Conservation (phyloP, 306 rosid species). For the Echinosophora koreensis region DNA sequence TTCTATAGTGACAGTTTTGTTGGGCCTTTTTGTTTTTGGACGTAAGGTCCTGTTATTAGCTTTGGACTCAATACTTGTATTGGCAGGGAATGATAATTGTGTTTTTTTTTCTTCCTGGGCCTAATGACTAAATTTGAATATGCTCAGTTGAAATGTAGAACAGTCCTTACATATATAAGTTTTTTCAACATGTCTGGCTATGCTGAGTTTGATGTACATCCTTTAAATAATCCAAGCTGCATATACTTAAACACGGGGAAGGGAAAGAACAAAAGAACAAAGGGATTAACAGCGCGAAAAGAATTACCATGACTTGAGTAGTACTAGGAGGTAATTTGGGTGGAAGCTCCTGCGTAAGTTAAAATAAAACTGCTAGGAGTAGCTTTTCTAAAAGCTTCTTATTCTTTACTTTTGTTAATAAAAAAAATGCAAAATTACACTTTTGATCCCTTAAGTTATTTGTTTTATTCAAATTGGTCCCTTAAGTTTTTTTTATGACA, state of each 20-base stretch:
- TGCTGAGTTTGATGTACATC: neutral
- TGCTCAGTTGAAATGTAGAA: slow-evolving; percentile 1
- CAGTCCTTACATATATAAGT: neutral
- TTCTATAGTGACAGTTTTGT: slow-evolving; percentile 23
- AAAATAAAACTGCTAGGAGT: too few relatives aligned
- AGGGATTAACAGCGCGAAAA: neutral
- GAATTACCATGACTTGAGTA: neutral
- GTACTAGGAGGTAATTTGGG: too few relatives aligned
- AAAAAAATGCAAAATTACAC: too few relatives aligned
- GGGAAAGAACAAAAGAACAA: neutral
- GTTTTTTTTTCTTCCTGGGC: neutral
- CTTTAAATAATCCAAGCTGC: neutral
- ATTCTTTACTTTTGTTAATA: too few relatives aligned
- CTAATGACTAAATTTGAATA: neutral
- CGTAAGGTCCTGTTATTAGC: slow-evolving; percentile 20
- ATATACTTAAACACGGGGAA: neutral
- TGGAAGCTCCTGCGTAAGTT: too few relatives aligned
- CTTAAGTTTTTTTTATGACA: too few relatives aligned
- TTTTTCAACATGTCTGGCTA: neutral
- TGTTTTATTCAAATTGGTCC: too few relatives aligned
- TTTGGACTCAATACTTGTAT: slow-evolving; percentile 28
- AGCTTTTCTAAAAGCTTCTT: too few relatives aligned
- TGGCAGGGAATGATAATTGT: neutral
- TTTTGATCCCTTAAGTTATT: too few relatives aligned
- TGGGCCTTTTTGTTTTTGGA: slow-evolving; percentile 14